phyloP scores from a whole-genome alignment of 805 yeast genomes.

The Starmerella roubikii region DNA sequence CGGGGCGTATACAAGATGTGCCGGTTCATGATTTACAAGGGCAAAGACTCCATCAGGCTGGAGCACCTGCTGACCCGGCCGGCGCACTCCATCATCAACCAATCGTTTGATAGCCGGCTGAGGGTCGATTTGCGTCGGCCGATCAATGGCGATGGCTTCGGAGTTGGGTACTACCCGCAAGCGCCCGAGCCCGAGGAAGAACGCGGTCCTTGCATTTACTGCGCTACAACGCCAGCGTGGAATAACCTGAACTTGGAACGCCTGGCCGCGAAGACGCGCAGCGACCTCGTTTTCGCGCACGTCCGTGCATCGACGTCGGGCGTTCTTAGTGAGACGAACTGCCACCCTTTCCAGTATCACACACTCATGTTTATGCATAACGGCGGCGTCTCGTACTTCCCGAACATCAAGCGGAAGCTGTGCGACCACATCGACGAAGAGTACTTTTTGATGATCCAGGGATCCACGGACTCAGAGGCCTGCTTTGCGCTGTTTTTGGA shows the following conservation, averaged over 20 bases:
- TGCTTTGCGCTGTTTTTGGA: slow-evolving; percentile 81
- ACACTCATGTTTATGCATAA: slow-evolving; percentile 93
- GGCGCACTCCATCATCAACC: slow-evolving; percentile 93
- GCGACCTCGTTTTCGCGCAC: slow-evolving; percentile 79
- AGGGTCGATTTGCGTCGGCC: slow-evolving; percentile 82
- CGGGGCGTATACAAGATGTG: slow-evolving; percentile 54
- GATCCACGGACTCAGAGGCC: slow-evolving; percentile 93
- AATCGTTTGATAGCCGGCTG: slow-evolving; percentile 80
- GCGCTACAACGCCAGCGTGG: slow-evolving; percentile 93
- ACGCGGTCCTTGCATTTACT: slow-evolving; percentile 78
- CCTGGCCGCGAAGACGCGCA: slow-evolving; percentile 75
- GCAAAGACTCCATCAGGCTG: slow-evolving; percentile 73
- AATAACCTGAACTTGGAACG: slow-evolving; percentile 81
- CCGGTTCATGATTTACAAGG: slow-evolving; percentile 81
- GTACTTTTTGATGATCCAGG: slow-evolving; percentile 70
- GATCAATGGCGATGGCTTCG: slow-evolving; percentile 96
- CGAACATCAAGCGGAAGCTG: slow-evolving; percentile 56
- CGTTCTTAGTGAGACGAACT: slow-evolving; percentile 82
- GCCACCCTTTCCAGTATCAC: slow-evolving; percentile 89
- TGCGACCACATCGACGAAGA: slow-evolving; percentile 64
- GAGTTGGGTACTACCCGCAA: slow-evolving; percentile 78
- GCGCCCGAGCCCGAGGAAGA: slow-evolving; percentile 39
- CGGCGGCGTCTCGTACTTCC: slow-evolving; percentile 63
- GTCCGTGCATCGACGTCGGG: slow-evolving; percentile 95
- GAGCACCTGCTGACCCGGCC: slow-evolving; percentile 85